Conservation (phyloP, 331 rosid genomes). For the Malus hybrid region DNA sequence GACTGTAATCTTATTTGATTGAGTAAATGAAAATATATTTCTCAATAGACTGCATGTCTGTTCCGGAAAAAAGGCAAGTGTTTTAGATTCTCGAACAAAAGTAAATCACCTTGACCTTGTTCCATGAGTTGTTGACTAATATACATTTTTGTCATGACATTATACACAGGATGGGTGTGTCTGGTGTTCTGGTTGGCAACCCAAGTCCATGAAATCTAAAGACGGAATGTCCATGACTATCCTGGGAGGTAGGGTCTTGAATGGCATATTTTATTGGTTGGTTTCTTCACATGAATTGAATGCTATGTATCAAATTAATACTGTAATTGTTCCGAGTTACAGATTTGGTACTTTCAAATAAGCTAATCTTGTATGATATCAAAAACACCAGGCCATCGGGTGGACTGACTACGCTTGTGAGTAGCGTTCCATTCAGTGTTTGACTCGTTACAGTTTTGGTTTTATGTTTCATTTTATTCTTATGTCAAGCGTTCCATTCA, state of each 20-base stretch:
- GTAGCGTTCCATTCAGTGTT: conserved; percentile 21
- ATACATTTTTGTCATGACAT: conserved; percentile 2
- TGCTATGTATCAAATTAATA: neutral
- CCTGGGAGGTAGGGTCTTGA: conserved; percentile 67
- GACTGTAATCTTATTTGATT: no score
- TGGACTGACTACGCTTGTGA: conserved; percentile 80
- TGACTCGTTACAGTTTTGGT: conserved; percentile 35
- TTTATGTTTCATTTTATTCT: neutral
- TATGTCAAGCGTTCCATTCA: neutral
- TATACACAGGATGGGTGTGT: conserved; percentile 30
- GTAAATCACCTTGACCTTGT: neutral
- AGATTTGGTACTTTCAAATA: conserved; percentile 87
- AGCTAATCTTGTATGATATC: conserved; percentile 63
- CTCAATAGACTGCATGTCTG: conserved; percentile 22
- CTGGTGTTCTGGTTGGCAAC: conserved; percentile 75
- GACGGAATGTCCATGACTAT: conserved; percentile 48
- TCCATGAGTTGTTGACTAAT: neutral
- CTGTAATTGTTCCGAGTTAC: conserved; percentile 32
- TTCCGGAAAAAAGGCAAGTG: conserved; percentile 40
- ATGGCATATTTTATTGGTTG: neutral
- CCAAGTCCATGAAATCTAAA: conserved; percentile 37
- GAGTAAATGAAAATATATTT: no score
- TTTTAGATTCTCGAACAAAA: neutral
- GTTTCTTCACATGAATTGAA: neutral
- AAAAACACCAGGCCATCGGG: conserved; percentile 59